Conservation (phyloP, 768 basidiomycete species). For the Aureoboletus auriporus region DNA sequence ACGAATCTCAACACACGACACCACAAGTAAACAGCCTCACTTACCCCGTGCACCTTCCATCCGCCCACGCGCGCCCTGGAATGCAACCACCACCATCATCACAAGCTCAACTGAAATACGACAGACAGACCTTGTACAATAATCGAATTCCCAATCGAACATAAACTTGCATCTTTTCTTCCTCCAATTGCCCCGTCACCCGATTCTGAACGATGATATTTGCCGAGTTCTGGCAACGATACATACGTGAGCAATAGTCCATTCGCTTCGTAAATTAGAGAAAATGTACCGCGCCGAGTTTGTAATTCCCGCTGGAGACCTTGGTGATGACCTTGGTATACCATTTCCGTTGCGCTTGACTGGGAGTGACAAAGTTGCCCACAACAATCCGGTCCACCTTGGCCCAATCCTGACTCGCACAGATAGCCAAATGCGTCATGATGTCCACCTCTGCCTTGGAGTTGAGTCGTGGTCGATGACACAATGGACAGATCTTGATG, state of each 20-base stretch:
- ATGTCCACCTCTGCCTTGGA: conserved; percentile 92
- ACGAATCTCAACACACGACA: not conserved
- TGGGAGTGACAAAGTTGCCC: conserved; percentile 90
- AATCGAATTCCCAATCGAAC: conserved; percentile 90
- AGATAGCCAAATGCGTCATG: conserved; percentile 94
- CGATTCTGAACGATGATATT: conserved; percentile 98
- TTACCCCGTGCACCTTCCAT: conserved; percentile 88
- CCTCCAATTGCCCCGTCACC: conserved; percentile 84
- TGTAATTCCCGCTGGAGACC: conserved; percentile 83
- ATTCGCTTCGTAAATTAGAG: not conserved
- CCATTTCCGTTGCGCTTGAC: conserved; percentile 97
- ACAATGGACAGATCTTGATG: conserved; percentile 90
- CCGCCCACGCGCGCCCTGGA: conserved; percentile 71
- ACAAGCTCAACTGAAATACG: not conserved
- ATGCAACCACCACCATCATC: not conserved
- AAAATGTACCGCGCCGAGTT: conserved; percentile 70
- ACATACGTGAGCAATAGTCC: not conserved
- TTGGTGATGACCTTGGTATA: conserved; percentile 87
- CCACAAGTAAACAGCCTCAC: conserved; percentile 15
- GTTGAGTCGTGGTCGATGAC: conserved; percentile 82
- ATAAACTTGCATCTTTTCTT: conserved; percentile 98
- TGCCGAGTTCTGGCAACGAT: conserved; percentile 71
- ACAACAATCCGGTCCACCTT: conserved; percentile 87
- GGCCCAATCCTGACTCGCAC: conserved; percentile 91
- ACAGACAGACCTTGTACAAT: conserved; percentile 66